Base-by-base conservation (phyloP, 2,329 filamentous ascomycete species). In the Exophiala aquamarina region DNA sequence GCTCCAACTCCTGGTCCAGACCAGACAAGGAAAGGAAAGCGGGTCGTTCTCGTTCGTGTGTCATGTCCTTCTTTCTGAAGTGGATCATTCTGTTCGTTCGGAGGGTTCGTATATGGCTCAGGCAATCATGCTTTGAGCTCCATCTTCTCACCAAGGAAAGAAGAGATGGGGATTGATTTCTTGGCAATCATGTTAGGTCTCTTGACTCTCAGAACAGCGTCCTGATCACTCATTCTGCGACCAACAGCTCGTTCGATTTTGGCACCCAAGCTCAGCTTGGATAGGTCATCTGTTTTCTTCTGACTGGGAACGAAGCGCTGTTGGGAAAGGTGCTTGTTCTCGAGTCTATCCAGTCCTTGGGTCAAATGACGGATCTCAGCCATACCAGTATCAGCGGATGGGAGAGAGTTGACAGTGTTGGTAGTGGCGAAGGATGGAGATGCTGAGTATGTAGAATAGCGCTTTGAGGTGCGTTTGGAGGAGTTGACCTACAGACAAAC, bases 171-270 rank as follows among this genome's bases (percentile, higher is more conserved):
- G 26, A 40, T 43, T 18, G 18, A 40, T 18, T 43, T 29, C 33
- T 52, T 49, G 9, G 45, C 26, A 14, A 32, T 17, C 10, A 20
- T 15, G 35, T 37, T 20, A 9, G 49, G 49, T 19, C 52, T 44
- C 33, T 55, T 55, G 40, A 55, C 49, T n/a, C 49, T 33, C 7
- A 55, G 31, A 13, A 55, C 52, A 11, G 91, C 91, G 62, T 96
- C 91, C 69, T 96, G 91, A 58, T 87, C 74, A 20, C 81, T 86
- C 90, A 95, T 93, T 62, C 91, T 82, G 57, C 90, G 79, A 58
- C 86, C 86, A 45, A 96, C 81, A 17, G 91, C 90, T 51, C 91
- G 83, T 66, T 95, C 90, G 32, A 95, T 81, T 73, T 95, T 95
- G 51, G 90, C 90, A 38, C 90, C 87, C 42, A 95, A 79, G 29